Conservation (phyloP, 495 filamentous ascomycete genomes). For the Paragyromitra xinjiangensis region DNA sequence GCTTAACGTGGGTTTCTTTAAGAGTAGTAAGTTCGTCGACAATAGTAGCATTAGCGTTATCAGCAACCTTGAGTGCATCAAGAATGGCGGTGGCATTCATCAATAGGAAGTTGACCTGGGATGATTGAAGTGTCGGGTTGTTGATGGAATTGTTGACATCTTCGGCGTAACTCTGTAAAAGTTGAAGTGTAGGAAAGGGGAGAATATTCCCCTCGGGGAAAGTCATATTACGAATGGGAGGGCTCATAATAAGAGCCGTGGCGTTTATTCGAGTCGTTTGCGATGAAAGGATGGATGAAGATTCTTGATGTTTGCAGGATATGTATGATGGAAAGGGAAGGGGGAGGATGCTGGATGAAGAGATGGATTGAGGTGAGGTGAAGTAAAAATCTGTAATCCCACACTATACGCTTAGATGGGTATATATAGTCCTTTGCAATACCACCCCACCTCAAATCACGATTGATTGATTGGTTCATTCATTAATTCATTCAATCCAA, state of each 20-base stretch:
- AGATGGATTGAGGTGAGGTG: background rate
- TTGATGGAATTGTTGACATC: background rate
- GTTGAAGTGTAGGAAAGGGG: slow-evolving; percentile 13
- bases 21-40: slow-evolving; percentile 3
- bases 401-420: too few relatives aligned
- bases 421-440: too few relatives aligned
- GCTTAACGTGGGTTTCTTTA: background rate
- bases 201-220: background rate
- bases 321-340: background rate
- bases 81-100: background rate
- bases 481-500: too few relatives aligned
- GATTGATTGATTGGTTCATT: too few relatives aligned
- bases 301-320: background rate
- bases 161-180: slow-evolving; percentile 6
- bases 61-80: background rate
- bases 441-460: too few relatives aligned
- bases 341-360: background rate
- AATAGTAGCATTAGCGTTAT: background rate
- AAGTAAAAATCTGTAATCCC: background rate
- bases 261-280: background rate
- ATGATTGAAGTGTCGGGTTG: background rate
- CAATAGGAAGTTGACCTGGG: slow-evolving; percentile 17
- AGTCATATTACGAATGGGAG: background rate
- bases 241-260: background rate
- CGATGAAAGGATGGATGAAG: background rate